These are phyloP conservation scores for Neospora caninum DNA, from an alignment of 169 alveolate species.

Conservation along the genomic window DNA sequence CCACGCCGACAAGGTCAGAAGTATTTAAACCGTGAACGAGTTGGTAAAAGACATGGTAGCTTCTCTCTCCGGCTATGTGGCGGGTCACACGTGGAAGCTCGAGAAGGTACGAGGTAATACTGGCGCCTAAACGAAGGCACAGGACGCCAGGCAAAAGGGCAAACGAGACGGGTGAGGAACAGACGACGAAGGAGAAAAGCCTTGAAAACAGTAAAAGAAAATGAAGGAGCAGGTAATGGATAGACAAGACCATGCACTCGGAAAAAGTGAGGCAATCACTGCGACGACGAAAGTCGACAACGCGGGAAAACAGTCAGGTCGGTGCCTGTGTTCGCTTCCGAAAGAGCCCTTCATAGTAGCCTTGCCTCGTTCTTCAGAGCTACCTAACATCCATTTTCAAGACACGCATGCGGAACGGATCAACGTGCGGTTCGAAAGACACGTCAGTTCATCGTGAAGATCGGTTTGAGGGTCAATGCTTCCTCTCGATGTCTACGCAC, in stretches of 20 bases:
- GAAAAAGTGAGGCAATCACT: too few relatives aligned
- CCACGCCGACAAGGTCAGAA: conserved; percentile 22
- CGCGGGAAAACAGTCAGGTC: too few relatives aligned
- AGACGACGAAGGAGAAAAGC: not conserved
- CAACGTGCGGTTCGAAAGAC: too few relatives aligned
- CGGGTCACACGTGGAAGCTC: conserved; percentile 82
- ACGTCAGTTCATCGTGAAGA: too few relatives aligned
- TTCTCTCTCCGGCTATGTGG: conserved; percentile 89
- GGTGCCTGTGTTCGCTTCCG: too few relatives aligned
- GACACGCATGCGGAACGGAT: too few relatives aligned
- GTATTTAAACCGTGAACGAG: conserved; percentile 87
- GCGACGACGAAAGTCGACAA: too few relatives aligned
- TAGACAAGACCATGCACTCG: not conserved
- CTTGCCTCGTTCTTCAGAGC: too few relatives aligned
- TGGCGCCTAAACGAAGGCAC: conserved; percentile 34
- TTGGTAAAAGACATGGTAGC: conserved; percentile 96
- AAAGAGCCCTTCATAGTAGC: too few relatives aligned
- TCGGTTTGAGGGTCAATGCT: too few relatives aligned
- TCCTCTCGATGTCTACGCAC: not conserved
- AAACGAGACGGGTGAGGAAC: not conserved
- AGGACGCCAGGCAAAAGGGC: not conserved
- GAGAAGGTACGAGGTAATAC: conserved; percentile 56
- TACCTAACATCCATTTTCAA: too few relatives aligned
- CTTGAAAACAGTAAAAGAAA: not conserved
- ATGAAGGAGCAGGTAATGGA: not conserved